These are phyloP conservation scores for Ascochyta fabae DNA, from an alignment of 2,329 filamentous ascomycete species.

Conservation along the genomic window DNA sequence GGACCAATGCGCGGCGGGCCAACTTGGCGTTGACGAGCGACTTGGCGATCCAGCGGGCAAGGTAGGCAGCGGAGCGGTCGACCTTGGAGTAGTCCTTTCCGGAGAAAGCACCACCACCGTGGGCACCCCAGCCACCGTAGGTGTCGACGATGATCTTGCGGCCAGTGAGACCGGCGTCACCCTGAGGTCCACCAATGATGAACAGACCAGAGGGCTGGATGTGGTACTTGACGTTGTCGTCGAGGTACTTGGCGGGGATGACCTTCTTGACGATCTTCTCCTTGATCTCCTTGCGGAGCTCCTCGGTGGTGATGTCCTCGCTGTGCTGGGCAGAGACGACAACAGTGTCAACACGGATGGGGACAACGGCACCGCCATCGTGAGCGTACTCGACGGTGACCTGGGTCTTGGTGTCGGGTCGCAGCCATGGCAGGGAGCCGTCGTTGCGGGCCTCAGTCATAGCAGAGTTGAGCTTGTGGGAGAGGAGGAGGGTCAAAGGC, in stretches of 20 bases:
- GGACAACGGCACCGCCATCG: constrained; percentile 91
- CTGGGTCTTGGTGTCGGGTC: constrained; percentile 99
- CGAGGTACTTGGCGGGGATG: constrained; percentile 90
- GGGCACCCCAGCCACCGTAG: constrained; percentile 99
- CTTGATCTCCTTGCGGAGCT: constrained; percentile 91
- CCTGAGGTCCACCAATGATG: constrained; percentile 98
- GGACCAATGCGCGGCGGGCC: constrained; percentile 89
- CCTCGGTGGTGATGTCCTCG: constrained; percentile 84
- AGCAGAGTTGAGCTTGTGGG: constrained; percentile 95
- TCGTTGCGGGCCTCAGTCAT: constrained; percentile 90
- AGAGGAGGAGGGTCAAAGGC: constrained; percentile 89
- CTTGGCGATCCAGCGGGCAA: constrained; percentile 98
- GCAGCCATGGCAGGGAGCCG: constrained; percentile 88
- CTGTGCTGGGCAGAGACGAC: constrained; percentile 96
- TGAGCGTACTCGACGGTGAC: constrained; percentile 99
- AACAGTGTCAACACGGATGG: constrained; percentile 91
- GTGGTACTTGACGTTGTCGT: constrained; percentile 95
- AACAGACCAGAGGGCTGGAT: constrained; percentile 98
- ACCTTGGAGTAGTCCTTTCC: constrained; percentile 99
- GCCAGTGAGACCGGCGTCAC: constrained; percentile 97
- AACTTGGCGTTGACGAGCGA: constrained; percentile 89
- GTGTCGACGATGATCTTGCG: constrained; percentile 99
- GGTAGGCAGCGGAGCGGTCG: constrained; percentile 96
- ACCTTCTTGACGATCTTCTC: constrained; percentile 97
- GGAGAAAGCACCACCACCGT: constrained; percentile 99